Conservation (phyloP, 2,329 filamentous ascomycete species). For the Trichoderma simmonsii region DNA sequence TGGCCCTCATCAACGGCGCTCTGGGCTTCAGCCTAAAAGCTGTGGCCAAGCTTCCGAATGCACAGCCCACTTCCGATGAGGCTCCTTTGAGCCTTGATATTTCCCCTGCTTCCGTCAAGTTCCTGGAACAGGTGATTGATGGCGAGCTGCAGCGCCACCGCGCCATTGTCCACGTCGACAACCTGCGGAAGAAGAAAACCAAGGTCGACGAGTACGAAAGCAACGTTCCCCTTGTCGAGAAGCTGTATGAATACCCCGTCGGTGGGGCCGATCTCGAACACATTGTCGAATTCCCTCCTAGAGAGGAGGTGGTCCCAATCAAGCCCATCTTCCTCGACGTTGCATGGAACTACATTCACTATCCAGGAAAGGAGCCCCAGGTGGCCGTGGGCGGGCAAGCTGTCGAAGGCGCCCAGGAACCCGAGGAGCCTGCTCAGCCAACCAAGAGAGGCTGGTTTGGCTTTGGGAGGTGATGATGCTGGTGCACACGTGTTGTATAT, state of each 20-base stretch:
- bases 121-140: slow-evolving; percentile 60
- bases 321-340: slow-evolving; percentile 96
- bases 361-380: slow-evolving; percentile 61
- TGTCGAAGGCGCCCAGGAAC: slow-evolving; percentile 33
- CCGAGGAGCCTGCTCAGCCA: slow-evolving; percentile 40
- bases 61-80: slow-evolving; percentile 27
- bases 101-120: slow-evolving; percentile 53
- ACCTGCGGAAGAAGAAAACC: slow-evolving; percentile 53
- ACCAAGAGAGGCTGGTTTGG: slow-evolving; percentile 75
- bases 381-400: slow-evolving; percentile 25
- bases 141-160: slow-evolving; percentile 76
- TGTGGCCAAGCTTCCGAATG: slow-evolving; percentile 43
- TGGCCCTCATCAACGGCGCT: slow-evolving; percentile 79
- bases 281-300: slow-evolving; percentile 83
- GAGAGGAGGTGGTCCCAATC: slow-evolving; percentile 76
- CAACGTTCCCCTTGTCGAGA: slow-evolving; percentile 63
- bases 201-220: slow-evolving; percentile 32
- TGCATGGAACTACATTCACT: slow-evolving; percentile 96
- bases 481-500: not conserved
- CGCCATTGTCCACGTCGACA: slow-evolving; percentile 79
- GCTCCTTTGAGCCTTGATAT: slow-evolving; percentile 65
- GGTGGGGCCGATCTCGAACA: slow-evolving; percentile 71
- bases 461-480: slow-evolving; percentile 52
- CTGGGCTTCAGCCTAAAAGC: slow-evolving; percentile 59
- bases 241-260: slow-evolving; percentile 70